Evolutionary conservation across 352 stramenopile species (phyloP), one percentile per base, ranked within the genome.

Genomic region (Globisporangium viniferum): DNA sequence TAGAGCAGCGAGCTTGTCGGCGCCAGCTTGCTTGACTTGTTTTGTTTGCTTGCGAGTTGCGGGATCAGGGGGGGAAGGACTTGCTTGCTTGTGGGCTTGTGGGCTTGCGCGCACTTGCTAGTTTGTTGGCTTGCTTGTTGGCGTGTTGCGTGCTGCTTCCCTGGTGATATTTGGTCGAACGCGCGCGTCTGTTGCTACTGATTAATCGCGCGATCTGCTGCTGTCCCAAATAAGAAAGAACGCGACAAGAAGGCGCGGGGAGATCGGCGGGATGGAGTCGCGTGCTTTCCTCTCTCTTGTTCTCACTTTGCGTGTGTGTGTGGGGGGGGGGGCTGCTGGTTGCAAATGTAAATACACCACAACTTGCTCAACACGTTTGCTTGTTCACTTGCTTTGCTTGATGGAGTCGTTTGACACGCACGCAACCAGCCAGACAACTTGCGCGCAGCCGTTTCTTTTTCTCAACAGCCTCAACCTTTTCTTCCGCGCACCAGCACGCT

Each of bases 21-120:
- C 56, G 31, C 33, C 56, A 61, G 56, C 10, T 29, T 61, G 55
- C 29, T 59, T 59, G 54, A n/a, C 27, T 36, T 59, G 27, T 24
- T 20, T 56, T 56, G n/a, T 9, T 20, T 24, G 8, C 29, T 33
- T 33, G 29, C 29, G 29, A 33, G 29, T 56, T 18, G 49, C 24
- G n/a, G 49, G 49, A 24, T 56, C 12, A 48, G 41, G 14, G 41
- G 41, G 14, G 5, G 29, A 4, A 33, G n/a, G n/a, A n/a, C n/a
- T n/a, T n/a, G n/a, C 1, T 33, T 33, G 29, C 29, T 33, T 7
- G 41, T 33, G n/a, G 2, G 49, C 29, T 57, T 31, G 24, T 39
- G 9, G 9, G 12, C 53, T 58, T 36, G 53, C 14, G 22, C 46
- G 18, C 48, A 31, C 6, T 29, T 55, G 8, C 24, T 55, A 29